Evolutionary conservation across 192 early-diverging fungal species (phyloP), one percentile per base, ranked within the genome.

Genomic region (Backusella circina): DNA sequence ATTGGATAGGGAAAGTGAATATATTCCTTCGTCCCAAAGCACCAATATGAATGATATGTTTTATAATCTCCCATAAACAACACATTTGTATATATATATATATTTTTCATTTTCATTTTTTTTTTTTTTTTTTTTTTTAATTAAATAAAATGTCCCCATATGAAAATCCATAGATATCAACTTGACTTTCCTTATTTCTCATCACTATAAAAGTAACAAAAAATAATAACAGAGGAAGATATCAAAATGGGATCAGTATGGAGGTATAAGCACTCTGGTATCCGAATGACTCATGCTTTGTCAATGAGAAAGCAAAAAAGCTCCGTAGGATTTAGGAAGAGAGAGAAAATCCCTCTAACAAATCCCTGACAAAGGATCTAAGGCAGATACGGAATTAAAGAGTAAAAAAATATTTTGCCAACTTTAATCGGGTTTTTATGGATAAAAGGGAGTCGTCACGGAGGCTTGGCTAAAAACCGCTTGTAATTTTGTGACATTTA

Each of bases 211-310:
- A 64, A 39, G 9, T 41, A 26, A 61, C 9, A 39, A 38, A 38
- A 2, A 31, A n/a, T 12, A 23, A 39, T 30, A 51, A 64, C 10
- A 61, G 51, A 67, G 32, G 32, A 68, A 33, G 67, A 68, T 38
- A 68, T 21, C 31, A 21, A 68, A 66, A 33, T 26, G 54, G 71
- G 71, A 73, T 33, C 71, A 36, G 35, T 47, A 47, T 74, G 73
- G 73, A 74, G 73, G 73, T 74, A 74, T 31, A 66, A 12, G 73
- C 41, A 74, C 35, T 74, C 73, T 74, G 16, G 73, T 74, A 74
- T 74, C 73, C 65, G 73, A 44, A 74, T 74, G 73, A 74, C 73
- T 74, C 73, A 74, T 35, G 73, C 73, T 74, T 65, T 74, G 61
- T 74, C 73, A 74, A 74, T 31, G 21, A 64, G 5, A 74, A 33